A percentile compares a stretch with the other conserved stretches of the same genome.
phyloP scores from a whole-genome alignment of 2,329 filamentous ascomycete genomes.

The Nemania bipapillata region DNA sequence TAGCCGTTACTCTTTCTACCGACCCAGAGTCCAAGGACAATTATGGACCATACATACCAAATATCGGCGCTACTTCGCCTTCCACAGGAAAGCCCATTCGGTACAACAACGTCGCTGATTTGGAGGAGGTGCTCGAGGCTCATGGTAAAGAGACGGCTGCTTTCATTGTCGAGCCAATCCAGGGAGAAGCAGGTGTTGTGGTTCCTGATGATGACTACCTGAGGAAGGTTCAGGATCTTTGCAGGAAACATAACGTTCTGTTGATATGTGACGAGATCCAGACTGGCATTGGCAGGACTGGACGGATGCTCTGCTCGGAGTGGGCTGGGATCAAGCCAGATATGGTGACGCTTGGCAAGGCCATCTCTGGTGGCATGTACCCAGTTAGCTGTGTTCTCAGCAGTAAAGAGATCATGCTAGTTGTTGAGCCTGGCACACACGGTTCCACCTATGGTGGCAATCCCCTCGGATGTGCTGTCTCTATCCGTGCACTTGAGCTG shows the following conservation, averaged over 20 bases:
- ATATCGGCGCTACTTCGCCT: slow-evolving; percentile 81
- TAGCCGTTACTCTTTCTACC: slow-evolving; percentile 92
- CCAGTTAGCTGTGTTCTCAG: slow-evolving; percentile 94
- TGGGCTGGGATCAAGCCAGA: slow-evolving; percentile 97
- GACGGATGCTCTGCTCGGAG: slow-evolving; percentile 90
- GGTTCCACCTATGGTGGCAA: slow-evolving; percentile 99
- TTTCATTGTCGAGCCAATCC: slow-evolving; percentile 95
- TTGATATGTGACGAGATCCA: slow-evolving; percentile 99
- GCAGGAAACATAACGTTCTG: slow-evolving; percentile 93
- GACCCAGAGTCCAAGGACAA: slow-evolving; percentile 96
- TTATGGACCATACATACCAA: slow-evolving; percentile 94
- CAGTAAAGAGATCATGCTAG: slow-evolving; percentile 91
- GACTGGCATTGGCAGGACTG: slow-evolving; percentile 94
- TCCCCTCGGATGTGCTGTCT: slow-evolving; percentile 92
- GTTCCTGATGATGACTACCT: slow-evolving; percentile 94
- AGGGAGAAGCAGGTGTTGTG: slow-evolving; percentile 96
- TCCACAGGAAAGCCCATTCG: slow-evolving; percentile 80
- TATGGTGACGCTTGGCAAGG: slow-evolving; percentile 93
- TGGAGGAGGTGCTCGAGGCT: slow-evolving; percentile 80
- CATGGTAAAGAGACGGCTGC: slow-evolving; percentile 88
- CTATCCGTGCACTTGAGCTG: slow-evolving; percentile 92
- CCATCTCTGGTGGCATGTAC: slow-evolving; percentile 98
- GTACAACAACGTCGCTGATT: slow-evolving; percentile 85
- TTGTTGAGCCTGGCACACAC: slow-evolving; percentile 94
- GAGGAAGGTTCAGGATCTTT: slow-evolving; percentile 79